These are phyloP conservation scores for Colletotrichum gigasporum DNA, from an alignment of 2,329 filamentous ascomycete genomes.

Conservation along the genomic window DNA sequence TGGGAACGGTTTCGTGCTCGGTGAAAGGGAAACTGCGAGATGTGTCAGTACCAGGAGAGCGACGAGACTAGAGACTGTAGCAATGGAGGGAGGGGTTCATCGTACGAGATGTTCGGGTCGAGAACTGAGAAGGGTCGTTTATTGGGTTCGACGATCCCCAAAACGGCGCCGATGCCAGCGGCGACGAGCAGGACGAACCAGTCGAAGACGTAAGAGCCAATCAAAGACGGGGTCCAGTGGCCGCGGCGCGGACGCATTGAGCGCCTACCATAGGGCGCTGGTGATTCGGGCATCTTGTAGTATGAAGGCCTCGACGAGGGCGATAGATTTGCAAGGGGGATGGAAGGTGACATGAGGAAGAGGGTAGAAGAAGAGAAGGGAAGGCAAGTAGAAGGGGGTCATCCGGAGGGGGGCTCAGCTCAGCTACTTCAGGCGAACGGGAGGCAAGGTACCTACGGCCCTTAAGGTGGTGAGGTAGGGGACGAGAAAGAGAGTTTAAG, in stretches of 20 bases:
- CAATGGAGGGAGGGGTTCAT: conserved; percentile 23
- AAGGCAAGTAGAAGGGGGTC: conserved; percentile 18
- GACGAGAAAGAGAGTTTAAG: conserved; percentile 23
- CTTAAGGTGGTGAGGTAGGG: background rate
- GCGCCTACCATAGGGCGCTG: conserved; percentile 18
- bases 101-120: conserved; percentile 79
- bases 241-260: conserved; percentile 16
- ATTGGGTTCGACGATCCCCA: conserved; percentile 70
- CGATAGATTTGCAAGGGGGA: conserved; percentile 29
- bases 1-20: conserved; percentile 76
- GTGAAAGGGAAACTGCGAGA: conserved; percentile 73
- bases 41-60: conserved; percentile 9
- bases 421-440: conserved; percentile 30
- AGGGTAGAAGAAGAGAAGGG: background rate
- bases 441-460: background rate
- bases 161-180: conserved; percentile 65
- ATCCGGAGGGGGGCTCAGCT: conserved; percentile 7
- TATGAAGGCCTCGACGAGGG: conserved; percentile 30
- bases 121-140: conserved; percentile 75
- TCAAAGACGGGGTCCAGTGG: conserved; percentile 36
- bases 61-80: conserved; percentile 16
- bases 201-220: conserved; percentile 78
- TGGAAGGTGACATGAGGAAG: conserved; percentile 33
- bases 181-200: conserved; percentile 75
- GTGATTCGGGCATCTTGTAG: conserved; percentile 44